Percentiles rank a stretch among this genome's conserved stretches.
phyloP scores from a whole-genome alignment of 2,329 filamentous ascomycete species.

The Trichoderma oligosporum region DNA sequence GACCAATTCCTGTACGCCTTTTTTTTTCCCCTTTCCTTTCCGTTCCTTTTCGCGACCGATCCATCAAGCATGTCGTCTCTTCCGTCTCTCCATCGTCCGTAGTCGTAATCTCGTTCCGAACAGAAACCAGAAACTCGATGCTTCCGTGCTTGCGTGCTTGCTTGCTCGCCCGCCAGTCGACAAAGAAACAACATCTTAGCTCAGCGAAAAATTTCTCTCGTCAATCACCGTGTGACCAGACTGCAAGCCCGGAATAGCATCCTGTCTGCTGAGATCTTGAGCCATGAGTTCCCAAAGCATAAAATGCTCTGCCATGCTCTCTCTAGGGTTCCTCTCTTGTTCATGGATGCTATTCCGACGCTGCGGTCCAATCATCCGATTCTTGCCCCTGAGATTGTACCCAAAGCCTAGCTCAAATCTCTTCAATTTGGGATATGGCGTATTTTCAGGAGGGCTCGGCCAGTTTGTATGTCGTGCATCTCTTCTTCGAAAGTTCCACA shows the following conservation, averaged over 20 bases:
- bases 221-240: conserved; percentile 41
- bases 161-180: too few species aligned
- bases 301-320: conserved; percentile 32
- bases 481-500: conserved; percentile 48
- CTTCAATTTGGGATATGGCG: conserved; percentile 25
- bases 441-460: conserved; percentile 27
- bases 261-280: conserved; percentile 37
- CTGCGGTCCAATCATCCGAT: conserved; percentile 6
- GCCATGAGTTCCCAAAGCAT: conserved; percentile 38
- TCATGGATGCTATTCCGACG: conserved; percentile 6
- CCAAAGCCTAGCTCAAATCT: background rate
- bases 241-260: conserved; percentile 32
- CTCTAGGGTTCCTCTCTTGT: conserved; percentile 17
- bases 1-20: conserved; percentile 12
- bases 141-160: too few species aligned
- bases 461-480: conserved; percentile 20
- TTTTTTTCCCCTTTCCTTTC: too few species aligned
- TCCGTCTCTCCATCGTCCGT: background rate
- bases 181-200: background rate
- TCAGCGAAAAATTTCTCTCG: conserved; percentile 35
- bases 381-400: background rate
- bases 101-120: background rate
- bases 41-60: background rate
- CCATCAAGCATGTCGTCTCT: too few species aligned
- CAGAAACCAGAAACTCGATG: background rate